Conservation (phyloP, 345 rosid species). For the Pugionium cornutum region DNA sequence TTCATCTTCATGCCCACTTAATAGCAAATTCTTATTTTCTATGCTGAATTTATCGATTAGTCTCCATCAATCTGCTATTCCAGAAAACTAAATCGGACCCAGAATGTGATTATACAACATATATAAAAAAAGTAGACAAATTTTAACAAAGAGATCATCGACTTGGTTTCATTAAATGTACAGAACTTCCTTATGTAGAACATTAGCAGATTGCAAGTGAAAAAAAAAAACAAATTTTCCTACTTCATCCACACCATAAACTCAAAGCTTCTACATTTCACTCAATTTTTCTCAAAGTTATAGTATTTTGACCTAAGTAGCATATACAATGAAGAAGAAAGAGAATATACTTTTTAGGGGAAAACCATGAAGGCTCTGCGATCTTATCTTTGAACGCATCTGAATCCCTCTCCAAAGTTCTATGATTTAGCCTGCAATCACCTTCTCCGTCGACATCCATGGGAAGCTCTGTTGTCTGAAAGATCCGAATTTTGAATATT, state of each 20-base stretch:
- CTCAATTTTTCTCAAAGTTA: not conserved
- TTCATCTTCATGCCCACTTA: not conserved
- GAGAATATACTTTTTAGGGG: conserved; percentile 60
- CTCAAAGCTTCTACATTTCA: conserved; percentile 18
- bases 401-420: conserved; percentile 42
- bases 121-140: conserved; percentile 2
- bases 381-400: conserved; percentile 40
- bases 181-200: not conserved
- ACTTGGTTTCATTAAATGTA: conserved; percentile 3
- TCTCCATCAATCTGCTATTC: conserved; percentile 10
- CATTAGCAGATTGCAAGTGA: not conserved
- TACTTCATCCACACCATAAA: conserved; percentile 9
- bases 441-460: conserved; percentile 36
- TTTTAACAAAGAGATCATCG: not conserved
- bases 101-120: conserved; percentile 14
- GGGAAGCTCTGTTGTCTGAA: conserved; percentile 16
- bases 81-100: conserved; percentile 8
- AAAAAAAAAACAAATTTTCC: not conserved
- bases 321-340: conserved; percentile 1
- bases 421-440: conserved; percentile 37
- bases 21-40: not conserved
- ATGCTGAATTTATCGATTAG: not conserved
- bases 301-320: conserved; percentile 4
- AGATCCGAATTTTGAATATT: conserved; percentile 26
- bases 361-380: conserved; percentile 71